Evolutionary conservation across 106 monocot species (phyloP).

Genomic region (Triglochin maritima): DNA sequence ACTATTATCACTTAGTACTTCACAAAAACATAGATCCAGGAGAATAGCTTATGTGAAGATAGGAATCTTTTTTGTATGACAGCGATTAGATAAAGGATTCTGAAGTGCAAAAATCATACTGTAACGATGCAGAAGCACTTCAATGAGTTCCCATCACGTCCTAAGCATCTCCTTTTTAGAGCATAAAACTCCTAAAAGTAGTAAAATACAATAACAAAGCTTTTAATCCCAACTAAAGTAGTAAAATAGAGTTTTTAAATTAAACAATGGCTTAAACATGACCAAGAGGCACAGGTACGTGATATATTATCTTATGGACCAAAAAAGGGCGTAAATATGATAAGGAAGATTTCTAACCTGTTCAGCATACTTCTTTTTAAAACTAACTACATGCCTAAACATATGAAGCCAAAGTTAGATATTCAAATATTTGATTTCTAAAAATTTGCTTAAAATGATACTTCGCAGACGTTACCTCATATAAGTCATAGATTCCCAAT

Average conservation of each 20-base stretch:
- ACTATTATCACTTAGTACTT: too few species aligned
- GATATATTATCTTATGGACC: background rate
- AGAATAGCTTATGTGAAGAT: too few species aligned
- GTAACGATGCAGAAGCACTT: conserved; percentile 35
- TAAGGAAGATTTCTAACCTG: conserved; percentile 12
- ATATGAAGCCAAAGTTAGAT: background rate
- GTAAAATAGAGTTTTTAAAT: conserved; percentile 1
- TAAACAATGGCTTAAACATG: background rate
- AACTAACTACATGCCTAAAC: conserved; percentile 28
- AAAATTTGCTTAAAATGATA: background rate
- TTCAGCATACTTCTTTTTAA: conserved; percentile 31
- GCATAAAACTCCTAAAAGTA: conserved; percentile 30
- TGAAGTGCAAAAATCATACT: conserved; percentile 8
- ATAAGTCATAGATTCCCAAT: conserved; percentile 24
- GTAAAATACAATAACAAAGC: background rate
- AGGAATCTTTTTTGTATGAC: too few species aligned
- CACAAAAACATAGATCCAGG: too few species aligned
- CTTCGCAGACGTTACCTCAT: conserved; percentile 15
- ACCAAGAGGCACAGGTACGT: background rate
- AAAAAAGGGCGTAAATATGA: too few species aligned
- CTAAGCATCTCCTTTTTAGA: conserved; percentile 34
- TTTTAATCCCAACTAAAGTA: conserved; percentile 3
- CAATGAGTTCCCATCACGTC: conserved; percentile 30
- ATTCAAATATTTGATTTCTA: background rate
- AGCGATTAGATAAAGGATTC: too few species aligned